These are phyloP conservation scores for Polygonum aviculare DNA, from an alignment of 148 eudicot genomes.

Conservation along the genomic window DNA sequence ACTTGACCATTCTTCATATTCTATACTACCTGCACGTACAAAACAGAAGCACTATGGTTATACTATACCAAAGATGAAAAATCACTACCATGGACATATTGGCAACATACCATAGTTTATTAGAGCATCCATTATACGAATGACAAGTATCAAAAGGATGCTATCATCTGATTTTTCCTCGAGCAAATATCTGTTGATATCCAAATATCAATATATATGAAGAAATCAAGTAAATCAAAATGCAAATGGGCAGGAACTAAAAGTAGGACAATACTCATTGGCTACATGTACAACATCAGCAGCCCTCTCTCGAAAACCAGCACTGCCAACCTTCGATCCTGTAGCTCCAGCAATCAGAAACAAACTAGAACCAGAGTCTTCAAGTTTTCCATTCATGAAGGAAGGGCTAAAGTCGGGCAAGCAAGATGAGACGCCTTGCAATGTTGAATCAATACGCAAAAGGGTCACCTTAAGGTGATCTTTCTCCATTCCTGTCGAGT, in stretches of 20 bases:
- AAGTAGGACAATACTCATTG: slow-evolving; percentile 49
- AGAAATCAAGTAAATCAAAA: slow-evolving; percentile 16
- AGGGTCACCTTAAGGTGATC: slow-evolving; percentile 97
- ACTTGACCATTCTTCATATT: slow-evolving; percentile 94
- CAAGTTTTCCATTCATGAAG: slow-evolving; percentile 39
- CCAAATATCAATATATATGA: slow-evolving; percentile 16
- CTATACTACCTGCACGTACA: slow-evolving; percentile 61
- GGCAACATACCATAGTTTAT: slow-evolving; percentile 62
- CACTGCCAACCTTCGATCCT: slow-evolving; percentile 74
- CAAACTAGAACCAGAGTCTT: slow-evolving; percentile 32
- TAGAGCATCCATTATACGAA: slow-evolving; percentile 83
- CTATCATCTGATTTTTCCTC: slow-evolving; percentile 95
- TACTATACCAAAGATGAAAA: background rate
- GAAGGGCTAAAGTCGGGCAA: slow-evolving; percentile 88
- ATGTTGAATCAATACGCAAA: slow-evolving; percentile 75
- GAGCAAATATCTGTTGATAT: slow-evolving; percentile 55
- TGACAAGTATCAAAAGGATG: slow-evolving; percentile 72
- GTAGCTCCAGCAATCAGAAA: slow-evolving; percentile 85
- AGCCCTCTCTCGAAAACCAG: slow-evolving; percentile 76
- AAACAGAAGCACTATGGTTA: slow-evolving; percentile 3
- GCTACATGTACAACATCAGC: slow-evolving; percentile 75
- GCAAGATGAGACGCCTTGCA: slow-evolving; percentile 96
- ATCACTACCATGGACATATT: background rate
- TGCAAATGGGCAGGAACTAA: background rate
- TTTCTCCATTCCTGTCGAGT: slow-evolving; percentile 75